Evolutionary conservation across 148 eudicot species (phyloP), one percentile per base, ranked within the genome.

Genomic region (Agrostemma githago): DNA sequence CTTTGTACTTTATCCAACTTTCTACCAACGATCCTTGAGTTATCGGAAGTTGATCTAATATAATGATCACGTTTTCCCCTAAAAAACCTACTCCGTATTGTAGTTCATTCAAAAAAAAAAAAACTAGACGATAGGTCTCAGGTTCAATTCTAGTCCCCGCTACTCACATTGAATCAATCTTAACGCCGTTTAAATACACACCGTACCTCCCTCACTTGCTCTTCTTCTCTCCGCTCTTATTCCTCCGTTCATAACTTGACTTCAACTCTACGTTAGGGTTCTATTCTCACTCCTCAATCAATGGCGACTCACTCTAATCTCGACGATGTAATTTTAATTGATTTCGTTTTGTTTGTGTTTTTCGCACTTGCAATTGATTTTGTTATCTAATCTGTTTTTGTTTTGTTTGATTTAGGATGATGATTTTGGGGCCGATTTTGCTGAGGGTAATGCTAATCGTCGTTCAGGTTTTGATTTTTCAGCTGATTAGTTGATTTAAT

Each of bases 241-340:
- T 20, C 21, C 38, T 60, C 3, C 61, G 4, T 17, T 58, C 34
- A 17, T 58, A 16, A 26, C 61, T 58, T 58, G 3, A 17, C 11
- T 19, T 10, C 64, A 9, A 6, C 64, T 5, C 3, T 69, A 62
- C 39, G 48, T 72, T 84, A 86, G 87, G 86, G 86, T 83, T 84
- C 73, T 15, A 62, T 6, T 8, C 64, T 46, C 17, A 9, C 34
- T 46, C 51, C 46, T 14, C 68, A 16, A 39, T 65, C 68, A 40
- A 65, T 65, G 68, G 53, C 16, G 46, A 42, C 26, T 62, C 14
- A 8, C 34, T 26, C 66, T 21, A 62, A 21, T 62, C 66, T 62
- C 41, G 66, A 62, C 66, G 66, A 62, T 40, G 66, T 62, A 62
- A 26, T 44, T 67, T 17, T 40, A 17, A 10, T 16, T 66, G 11